Base-by-base conservation (phyloP, 164 flowering plant genomes). In the Buxus sempervirens region DNA sequence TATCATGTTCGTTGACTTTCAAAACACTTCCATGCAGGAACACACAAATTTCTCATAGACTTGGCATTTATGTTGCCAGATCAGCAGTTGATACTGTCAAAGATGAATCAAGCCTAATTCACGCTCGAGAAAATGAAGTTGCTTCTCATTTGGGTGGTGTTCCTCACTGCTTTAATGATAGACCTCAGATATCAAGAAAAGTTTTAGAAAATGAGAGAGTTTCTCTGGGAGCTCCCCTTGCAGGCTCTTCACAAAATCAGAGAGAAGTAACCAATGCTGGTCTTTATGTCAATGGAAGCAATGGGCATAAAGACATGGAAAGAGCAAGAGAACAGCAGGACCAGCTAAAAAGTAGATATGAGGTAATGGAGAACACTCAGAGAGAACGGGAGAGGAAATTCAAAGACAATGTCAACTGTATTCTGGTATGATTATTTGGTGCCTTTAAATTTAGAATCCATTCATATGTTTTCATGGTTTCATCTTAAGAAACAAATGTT, bases 371-470 rank as follows among this genome's bases (percentile, higher is more conserved):
- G 83, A 84, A 82, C 70, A 95, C 95, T 68, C 97, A 93, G 76
- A 85, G 85, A 74, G 91, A 93, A 70, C 90, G 97, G 97, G 98
- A 91, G 70, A 87, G 87, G 79, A 87, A 86, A 75, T 87, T 73
- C 74, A 79, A 79, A 69, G 95, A 87, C 70, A 85, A 79, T 72
- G 84, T 82, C 67, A 70, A 64, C 71, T 67, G 77, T 58, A 79
- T 82, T 59, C 87, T 76, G 84, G 96, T 93, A 85, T 78, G 80
- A 63, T 54, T 56, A 18, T 6, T 21, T n/a, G 9, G 19, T 1
- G 4, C 21, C 19, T 45, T 56, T 19, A 23, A 45, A 45, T 15
- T 10, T 45, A 10, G 5, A 12, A 19, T 60, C 38, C 24, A 36
- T 36, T 1, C 13, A 36, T 36, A 42, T 5, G 23, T 36, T 21